Percentiles rank a stretch among this genome's conserved stretches.
phyloP scores from a whole-genome alignment of 192 early-diverging fungal species.

The Coemansia sp. region DNA sequence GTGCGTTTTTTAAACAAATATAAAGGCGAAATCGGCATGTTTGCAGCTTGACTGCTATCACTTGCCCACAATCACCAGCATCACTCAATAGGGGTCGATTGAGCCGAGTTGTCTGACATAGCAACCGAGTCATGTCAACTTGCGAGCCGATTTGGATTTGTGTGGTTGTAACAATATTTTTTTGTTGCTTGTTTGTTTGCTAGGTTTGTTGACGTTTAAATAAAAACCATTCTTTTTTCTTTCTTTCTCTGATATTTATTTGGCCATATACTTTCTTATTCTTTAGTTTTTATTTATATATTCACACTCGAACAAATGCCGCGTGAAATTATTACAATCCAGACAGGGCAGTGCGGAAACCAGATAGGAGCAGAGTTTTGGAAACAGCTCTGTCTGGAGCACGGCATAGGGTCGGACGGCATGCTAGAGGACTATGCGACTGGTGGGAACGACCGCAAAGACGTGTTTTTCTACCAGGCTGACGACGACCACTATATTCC shows the following conservation, averaged over 20 bases:
- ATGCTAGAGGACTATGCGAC: slow-evolving; percentile 91
- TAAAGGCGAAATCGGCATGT: too few species aligned
- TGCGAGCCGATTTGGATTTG: too few species aligned
- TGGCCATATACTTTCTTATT: background rate
- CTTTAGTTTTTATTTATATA: slow-evolving; percentile 8
- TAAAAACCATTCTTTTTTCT: background rate
- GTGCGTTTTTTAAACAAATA: too few species aligned
- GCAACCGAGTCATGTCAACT: too few species aligned
- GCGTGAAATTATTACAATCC: slow-evolving; percentile 94
- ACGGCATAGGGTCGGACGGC: slow-evolving; percentile 93
- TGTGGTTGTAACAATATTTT: background rate
- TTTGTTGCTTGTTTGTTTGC: background rate
- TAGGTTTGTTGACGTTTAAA: background rate
- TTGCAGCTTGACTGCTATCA: too few species aligned
- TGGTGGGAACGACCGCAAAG: slow-evolving; percentile 87
- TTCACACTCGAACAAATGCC: slow-evolving; percentile 57
- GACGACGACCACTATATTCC: slow-evolving; percentile 99
- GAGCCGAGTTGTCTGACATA: too few species aligned
- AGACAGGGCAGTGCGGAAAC: slow-evolving; percentile 97
- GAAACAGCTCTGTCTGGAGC: slow-evolving; percentile 88
- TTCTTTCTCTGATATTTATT: background rate
- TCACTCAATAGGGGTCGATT: too few species aligned
- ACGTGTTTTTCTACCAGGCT: slow-evolving; percentile 99
- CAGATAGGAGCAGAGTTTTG: slow-evolving; percentile 98
- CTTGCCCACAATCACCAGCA: too few species aligned